Evolutionary conservation across 176 grass and related monocot species (phyloP).

Genomic region (Melocanna baccifera): DNA sequence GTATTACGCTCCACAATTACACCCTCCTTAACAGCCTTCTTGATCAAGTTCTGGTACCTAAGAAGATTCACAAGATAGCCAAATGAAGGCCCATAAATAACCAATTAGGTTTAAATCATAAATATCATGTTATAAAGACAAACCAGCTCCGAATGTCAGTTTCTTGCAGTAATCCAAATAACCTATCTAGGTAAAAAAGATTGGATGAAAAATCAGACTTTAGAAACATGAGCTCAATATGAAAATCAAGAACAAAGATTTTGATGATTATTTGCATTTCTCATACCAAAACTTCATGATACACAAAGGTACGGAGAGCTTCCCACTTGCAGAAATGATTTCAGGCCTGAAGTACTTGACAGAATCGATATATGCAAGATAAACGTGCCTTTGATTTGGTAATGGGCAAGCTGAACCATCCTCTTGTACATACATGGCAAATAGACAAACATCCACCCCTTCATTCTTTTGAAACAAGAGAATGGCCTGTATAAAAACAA

Average conservation of each 20-base stretch:
- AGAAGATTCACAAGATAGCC: conserved; percentile 21
- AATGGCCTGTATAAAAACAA: conserved; percentile 67
- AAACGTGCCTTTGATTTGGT: conserved; percentile 82
- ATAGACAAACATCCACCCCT: conserved; percentile 92
- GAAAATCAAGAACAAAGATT: conserved; percentile 16
- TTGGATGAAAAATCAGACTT: not conserved
- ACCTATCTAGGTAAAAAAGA: conserved; percentile 55
- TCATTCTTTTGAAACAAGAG: conserved; percentile 92
- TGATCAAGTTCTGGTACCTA: conserved; percentile 86
- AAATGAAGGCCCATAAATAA: conserved; percentile 18
- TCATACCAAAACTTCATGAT: conserved; percentile 94
- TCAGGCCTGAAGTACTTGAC: conserved; percentile 92
- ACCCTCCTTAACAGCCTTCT: conserved; percentile 73
- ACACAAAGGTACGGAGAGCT: conserved; percentile 86
- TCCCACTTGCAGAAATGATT: conserved; percentile 84
- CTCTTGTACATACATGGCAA: conserved; percentile 99
- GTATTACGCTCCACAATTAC: conserved; percentile 82
- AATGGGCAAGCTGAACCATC: conserved; percentile 69
- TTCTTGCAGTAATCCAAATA: conserved; percentile 96
- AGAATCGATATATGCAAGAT: conserved; percentile 97
- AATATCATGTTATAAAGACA: conserved; percentile 11
- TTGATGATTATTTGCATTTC: conserved; percentile 18
- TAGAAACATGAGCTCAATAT: conserved; percentile 18
- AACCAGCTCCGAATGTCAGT: conserved; percentile 88
- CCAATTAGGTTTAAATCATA: conserved; percentile 11